phyloP scores from a whole-genome alignment of 2,329 filamentous ascomycete genomes.

The Eutypa lata region DNA sequence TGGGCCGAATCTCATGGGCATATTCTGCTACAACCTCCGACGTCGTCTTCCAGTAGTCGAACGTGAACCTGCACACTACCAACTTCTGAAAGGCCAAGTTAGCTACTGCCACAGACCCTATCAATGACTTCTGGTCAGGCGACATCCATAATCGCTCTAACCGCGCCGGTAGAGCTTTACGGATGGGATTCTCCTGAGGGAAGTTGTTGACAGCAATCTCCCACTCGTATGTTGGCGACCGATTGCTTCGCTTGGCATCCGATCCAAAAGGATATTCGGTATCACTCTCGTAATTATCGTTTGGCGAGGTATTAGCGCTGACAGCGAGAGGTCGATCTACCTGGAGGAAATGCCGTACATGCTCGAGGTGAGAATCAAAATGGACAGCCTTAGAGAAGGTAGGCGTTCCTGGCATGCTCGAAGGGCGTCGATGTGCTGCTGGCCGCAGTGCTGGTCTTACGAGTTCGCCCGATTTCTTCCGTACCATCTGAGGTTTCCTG shows the following conservation, averaged over 20 bases:
- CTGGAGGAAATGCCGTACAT: constrained; percentile 92
- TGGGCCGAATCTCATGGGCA: constrained; percentile 70
- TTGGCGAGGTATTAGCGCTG: constrained; percentile 88
- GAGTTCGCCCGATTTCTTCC: constrained; percentile 97
- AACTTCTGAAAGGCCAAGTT: constrained; percentile 88
- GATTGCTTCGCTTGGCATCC: constrained; percentile 40
- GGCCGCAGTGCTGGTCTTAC: constrained; percentile 87
- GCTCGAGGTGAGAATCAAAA: constrained; percentile 94
- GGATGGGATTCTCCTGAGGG: constrained; percentile 61
- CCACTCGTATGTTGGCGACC: constrained; percentile 69
- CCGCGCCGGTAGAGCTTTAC: constrained; percentile 66
- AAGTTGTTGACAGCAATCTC: constrained; percentile 85
- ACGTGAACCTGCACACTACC: constrained; percentile 89
- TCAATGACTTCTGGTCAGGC: constrained; percentile 77
- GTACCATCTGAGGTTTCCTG: constrained; percentile 84
- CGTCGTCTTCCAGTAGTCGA: constrained; percentile 98
- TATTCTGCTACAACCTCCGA: constrained; percentile 92
- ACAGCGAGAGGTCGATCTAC: constrained; percentile 94
- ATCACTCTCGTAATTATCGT: constrained; percentile 83
- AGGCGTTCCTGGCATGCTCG: constrained; percentile 95
- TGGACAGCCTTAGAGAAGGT: constrained; percentile 97
- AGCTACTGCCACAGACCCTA: constrained; percentile 79
- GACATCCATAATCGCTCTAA: constrained; percentile 87
- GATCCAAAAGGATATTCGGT: constrained; percentile 80
- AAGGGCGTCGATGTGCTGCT: constrained; percentile 76